Evolutionary conservation across 2,329 filamentous ascomycete genomes (phyloP).

Genomic region (Colletotrichum somersetense): DNA sequence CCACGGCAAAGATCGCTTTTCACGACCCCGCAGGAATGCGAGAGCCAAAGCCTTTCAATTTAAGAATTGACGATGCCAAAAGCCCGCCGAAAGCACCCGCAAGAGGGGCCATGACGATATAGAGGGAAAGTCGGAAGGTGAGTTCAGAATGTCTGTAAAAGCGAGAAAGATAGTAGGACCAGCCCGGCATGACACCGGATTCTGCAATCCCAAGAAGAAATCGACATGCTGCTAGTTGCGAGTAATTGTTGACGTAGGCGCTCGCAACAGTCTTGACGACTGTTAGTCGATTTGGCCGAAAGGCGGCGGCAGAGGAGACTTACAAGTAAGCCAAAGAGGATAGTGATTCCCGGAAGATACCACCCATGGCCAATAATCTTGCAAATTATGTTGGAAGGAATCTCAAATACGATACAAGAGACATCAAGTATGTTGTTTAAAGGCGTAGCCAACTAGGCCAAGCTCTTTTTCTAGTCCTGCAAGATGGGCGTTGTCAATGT

Average conservation of each 20-base stretch:
- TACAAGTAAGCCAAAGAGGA: not conserved
- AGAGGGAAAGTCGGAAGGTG: slow-evolving; percentile 59
- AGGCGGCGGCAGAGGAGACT: not conserved
- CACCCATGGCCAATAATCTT: slow-evolving; percentile 54
- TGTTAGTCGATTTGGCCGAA: too few relatives aligned
- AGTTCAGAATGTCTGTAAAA: slow-evolving; percentile 64
- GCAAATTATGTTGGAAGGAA: slow-evolving; percentile 59
- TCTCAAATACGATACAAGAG: slow-evolving; percentile 54
- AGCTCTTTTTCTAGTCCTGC: slow-evolving; percentile 58
- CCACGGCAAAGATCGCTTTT: slow-evolving; percentile 80
- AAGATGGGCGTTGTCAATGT: slow-evolving; percentile 62
- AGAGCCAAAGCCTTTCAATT: slow-evolving; percentile 66
- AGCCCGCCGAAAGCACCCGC: slow-evolving; percentile 60
- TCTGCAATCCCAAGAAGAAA: slow-evolving; percentile 57
- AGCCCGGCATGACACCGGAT: slow-evolving; percentile 52
- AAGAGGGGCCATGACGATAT: slow-evolving; percentile 57
- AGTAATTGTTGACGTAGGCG: slow-evolving; percentile 42
- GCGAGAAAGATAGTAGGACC: slow-evolving; percentile 61
- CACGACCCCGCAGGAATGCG: slow-evolving; percentile 60
- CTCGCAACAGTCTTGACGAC: slow-evolving; percentile 49
- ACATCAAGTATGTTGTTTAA: slow-evolving; percentile 53
- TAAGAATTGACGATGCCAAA: slow-evolving; percentile 65
- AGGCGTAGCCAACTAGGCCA: slow-evolving; percentile 55
- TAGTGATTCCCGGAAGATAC: too few relatives aligned
- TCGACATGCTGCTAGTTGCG: slow-evolving; percentile 40